Conservation (phyloP, 1,139 yeast species). For the Zygoascus meyerae region DNA sequence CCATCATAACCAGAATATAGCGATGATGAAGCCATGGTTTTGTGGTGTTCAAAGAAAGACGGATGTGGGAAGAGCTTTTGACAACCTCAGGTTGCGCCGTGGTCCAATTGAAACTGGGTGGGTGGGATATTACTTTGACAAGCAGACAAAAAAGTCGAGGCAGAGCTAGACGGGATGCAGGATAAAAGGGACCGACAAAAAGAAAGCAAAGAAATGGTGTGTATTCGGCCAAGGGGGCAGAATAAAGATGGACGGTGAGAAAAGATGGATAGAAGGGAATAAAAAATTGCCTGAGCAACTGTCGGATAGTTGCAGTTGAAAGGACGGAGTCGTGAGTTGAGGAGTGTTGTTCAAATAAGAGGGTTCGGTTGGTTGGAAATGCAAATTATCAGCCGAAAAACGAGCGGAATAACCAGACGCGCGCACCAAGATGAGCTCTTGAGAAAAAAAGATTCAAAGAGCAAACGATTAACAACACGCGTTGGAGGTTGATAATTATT, state of each 20-base stretch:
- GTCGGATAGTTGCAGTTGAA: too few relatives aligned
- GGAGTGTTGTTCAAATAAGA: too few relatives aligned
- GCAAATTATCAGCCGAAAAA: background rate
- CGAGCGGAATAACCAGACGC: background rate
- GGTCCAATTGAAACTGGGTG: too few relatives aligned
- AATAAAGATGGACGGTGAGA: too few relatives aligned
- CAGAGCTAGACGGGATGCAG: background rate
- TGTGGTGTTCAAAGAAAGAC: background rate
- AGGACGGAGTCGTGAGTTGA: too few relatives aligned
- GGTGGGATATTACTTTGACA: background rate
- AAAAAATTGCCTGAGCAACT: too few relatives aligned
- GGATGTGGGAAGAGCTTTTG: background rate
- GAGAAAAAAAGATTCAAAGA: background rate
- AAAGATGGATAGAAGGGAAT: background rate
- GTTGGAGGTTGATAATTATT: too few relatives aligned
- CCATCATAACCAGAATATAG: background rate
- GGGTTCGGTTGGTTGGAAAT: too few relatives aligned
- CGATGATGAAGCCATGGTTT: background rate
- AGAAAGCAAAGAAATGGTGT: constrained; percentile 3
- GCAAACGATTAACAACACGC: background rate
- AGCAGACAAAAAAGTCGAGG: background rate
- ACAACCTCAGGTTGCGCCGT: too few relatives aligned
- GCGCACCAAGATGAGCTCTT: background rate
- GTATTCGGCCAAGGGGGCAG: too few relatives aligned
- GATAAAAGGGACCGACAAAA: background rate